Conservation (phyloP, 2,329 filamentous ascomycete species). For the Ophiocordyceps camponoti-saundersi region DNA sequence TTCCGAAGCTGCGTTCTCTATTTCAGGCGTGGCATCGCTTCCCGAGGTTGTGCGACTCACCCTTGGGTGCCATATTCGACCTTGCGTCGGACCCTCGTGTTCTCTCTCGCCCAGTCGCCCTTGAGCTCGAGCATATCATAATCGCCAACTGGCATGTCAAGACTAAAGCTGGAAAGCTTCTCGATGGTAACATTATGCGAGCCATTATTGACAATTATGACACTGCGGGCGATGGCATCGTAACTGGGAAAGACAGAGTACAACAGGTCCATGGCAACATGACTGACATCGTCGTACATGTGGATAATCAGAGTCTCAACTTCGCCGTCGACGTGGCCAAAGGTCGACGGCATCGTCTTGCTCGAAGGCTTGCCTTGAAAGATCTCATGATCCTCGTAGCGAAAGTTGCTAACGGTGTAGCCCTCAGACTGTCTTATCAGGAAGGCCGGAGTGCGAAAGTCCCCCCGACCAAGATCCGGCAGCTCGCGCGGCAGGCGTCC, state of each 20-base stretch:
- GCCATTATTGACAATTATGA: slow-evolving; percentile 43
- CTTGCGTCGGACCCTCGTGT: slow-evolving; percentile 32
- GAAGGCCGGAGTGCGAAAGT: slow-evolving; percentile 44
- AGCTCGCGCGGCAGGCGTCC: slow-evolving; percentile 42
- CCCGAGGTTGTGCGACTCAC: slow-evolving; percentile 13
- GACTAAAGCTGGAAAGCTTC: slow-evolving; percentile 40
- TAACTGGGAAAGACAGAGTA: slow-evolving; percentile 48
- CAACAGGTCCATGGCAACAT: slow-evolving; percentile 37
- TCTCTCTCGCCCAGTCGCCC: slow-evolving; percentile 47
- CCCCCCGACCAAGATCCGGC: slow-evolving; percentile 45
- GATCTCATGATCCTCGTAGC: slow-evolving; percentile 39
- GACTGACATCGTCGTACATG: slow-evolving; percentile 40
- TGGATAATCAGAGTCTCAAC: slow-evolving; percentile 41
- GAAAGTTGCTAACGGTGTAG: slow-evolving; percentile 39
- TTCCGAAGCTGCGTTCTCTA: slow-evolving; percentile 31
- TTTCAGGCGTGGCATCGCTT: not conserved
- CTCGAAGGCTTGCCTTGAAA: slow-evolving; percentile 37
- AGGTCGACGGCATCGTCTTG: slow-evolving; percentile 40
- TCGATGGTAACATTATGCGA: slow-evolving; percentile 33
- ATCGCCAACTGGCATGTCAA: slow-evolving; percentile 42
- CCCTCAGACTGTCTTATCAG: slow-evolving; percentile 41
- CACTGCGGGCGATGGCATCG: slow-evolving; percentile 44
- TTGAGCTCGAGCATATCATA: slow-evolving; percentile 44
- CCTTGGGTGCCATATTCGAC: slow-evolving; percentile 39
- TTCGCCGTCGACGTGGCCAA: slow-evolving; percentile 32